These are phyloP conservation scores for Debaryomyces tyrocola DNA, from an alignment of 805 yeast species.

Conservation along the genomic window DNA sequence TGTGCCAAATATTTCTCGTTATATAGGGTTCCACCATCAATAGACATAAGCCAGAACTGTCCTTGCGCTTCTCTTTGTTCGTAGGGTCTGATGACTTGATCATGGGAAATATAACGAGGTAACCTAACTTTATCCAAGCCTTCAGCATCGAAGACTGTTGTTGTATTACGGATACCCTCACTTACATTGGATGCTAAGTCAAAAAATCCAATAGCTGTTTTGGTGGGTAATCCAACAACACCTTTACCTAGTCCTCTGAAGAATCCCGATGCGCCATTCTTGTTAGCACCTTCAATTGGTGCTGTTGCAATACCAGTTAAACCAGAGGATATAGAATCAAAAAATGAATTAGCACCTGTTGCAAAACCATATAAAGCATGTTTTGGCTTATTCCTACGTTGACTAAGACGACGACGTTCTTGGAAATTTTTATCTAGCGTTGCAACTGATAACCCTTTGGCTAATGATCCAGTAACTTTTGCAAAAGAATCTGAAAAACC, in stretches of 20 bases:
- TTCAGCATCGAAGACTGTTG: slow-evolving; percentile 83
- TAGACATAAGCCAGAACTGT: slow-evolving; percentile 83
- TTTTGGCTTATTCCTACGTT: slow-evolving; percentile 74
- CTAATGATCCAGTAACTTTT: slow-evolving; percentile 88
- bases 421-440: slow-evolving; percentile 87
- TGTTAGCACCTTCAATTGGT: slow-evolving; percentile 86
- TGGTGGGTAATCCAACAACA: slow-evolving; percentile 92
- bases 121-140: slow-evolving; percentile 77
- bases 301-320: slow-evolving; percentile 86
- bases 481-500: slow-evolving; percentile 94
- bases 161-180: slow-evolving; percentile 90
- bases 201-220: slow-evolving; percentile 91
- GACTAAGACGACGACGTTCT: slow-evolving; percentile 70
- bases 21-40: slow-evolving; percentile 76
- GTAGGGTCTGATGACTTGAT: slow-evolving; percentile 73
- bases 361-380: slow-evolving; percentile 85
- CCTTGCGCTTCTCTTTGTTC: slow-evolving; percentile 88
- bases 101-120: slow-evolving; percentile 73
- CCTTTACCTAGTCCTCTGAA: slow-evolving; percentile 94
- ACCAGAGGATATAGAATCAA: slow-evolving; percentile 86
- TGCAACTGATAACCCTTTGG: slow-evolving; percentile 89
- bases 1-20: slow-evolving; percentile 84
- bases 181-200: slow-evolving; percentile 91
- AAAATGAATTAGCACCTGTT: slow-evolving; percentile 83
- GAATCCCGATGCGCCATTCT: slow-evolving; percentile 89